These are phyloP conservation scores for Bipolaris cookei DNA, from an alignment of 2,329 filamentous ascomycete species.

Conservation along the genomic window DNA sequence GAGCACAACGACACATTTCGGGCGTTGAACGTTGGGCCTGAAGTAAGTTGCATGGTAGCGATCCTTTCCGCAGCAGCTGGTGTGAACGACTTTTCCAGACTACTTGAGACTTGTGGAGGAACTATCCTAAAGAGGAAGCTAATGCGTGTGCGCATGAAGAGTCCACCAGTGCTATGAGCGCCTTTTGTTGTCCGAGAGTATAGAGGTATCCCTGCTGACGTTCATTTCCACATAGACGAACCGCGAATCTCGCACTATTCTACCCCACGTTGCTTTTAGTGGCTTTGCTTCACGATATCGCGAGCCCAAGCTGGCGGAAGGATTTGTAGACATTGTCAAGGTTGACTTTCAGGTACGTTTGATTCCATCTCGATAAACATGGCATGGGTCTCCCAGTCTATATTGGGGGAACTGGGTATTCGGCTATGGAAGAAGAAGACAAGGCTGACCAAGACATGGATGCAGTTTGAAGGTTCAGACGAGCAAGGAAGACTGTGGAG, in stretches of 20 bases:
- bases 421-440: neutral
- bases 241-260: slow-evolving; percentile 74
- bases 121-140: slow-evolving; percentile 21
- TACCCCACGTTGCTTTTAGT: slow-evolving; percentile 82
- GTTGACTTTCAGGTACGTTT: slow-evolving; percentile 71
- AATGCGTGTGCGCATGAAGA: slow-evolving; percentile 10
- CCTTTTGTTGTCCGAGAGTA: slow-evolving; percentile 1
- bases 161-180: neutral
- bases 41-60: slow-evolving; percentile 40
- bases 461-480: slow-evolving; percentile 69
- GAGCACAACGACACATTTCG: slow-evolving; percentile 90
- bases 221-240: slow-evolving; percentile 65
- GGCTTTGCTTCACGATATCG: slow-evolving; percentile 76
- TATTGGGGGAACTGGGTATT: neutral
- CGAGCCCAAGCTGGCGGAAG: slow-evolving; percentile 74
- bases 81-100: slow-evolving; percentile 6
- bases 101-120: slow-evolving; percentile 10
- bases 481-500: slow-evolving; percentile 75
- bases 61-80: slow-evolving; percentile 10
- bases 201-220: slow-evolving; percentile 25
- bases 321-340: slow-evolving; percentile 79
- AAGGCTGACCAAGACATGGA: slow-evolving; percentile 27
- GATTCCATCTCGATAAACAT: slow-evolving; percentile 6
- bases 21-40: slow-evolving; percentile 60
- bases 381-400: slow-evolving; percentile 4